Evolutionary conservation across 495 filamentous ascomycete genomes (phyloP).

Genomic region (Penicillium argentinense): DNA sequence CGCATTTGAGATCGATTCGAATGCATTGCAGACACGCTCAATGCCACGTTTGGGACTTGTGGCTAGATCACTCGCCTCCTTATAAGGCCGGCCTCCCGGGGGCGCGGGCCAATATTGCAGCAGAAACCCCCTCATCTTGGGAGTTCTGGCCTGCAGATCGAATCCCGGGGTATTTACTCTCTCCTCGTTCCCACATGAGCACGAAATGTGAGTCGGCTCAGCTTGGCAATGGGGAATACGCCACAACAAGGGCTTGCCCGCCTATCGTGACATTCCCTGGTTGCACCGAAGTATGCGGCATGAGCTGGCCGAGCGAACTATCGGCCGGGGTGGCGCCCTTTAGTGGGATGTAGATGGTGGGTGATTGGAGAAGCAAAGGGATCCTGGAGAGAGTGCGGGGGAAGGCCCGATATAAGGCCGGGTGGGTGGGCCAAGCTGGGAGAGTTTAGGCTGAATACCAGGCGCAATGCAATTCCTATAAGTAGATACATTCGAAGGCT

Average conservation of each 20-base stretch:
- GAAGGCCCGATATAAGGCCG: neutral
- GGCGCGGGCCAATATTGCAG: too few relatives aligned
- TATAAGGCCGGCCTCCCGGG: too few relatives aligned
- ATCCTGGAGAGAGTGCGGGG: neutral
- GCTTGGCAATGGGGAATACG: neutral
- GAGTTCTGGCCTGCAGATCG: neutral
- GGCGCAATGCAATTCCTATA: too few relatives aligned
- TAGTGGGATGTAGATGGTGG: too few relatives aligned
- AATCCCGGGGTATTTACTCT: neutral
- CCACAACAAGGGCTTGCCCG: neutral
- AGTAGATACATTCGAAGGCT: too few relatives aligned
- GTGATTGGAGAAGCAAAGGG: neutral
- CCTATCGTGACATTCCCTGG: slow-evolving; percentile 1
- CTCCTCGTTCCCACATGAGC: slow-evolving; percentile 1
- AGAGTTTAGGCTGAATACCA: neutral
- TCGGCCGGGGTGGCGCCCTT: too few relatives aligned
- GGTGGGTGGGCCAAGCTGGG: neutral
- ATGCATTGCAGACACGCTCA: neutral
- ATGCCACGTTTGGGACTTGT: too few relatives aligned
- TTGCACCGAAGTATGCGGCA: neutral
- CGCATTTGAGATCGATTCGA: too few relatives aligned
- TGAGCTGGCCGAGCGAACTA: neutral
- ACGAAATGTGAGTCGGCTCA: neutral
- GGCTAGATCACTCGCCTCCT: too few relatives aligned
- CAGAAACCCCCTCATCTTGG: neutral